Base-by-base conservation (phyloP, 164 flowering plant genomes). In the Pachysandra terminalis region DNA sequence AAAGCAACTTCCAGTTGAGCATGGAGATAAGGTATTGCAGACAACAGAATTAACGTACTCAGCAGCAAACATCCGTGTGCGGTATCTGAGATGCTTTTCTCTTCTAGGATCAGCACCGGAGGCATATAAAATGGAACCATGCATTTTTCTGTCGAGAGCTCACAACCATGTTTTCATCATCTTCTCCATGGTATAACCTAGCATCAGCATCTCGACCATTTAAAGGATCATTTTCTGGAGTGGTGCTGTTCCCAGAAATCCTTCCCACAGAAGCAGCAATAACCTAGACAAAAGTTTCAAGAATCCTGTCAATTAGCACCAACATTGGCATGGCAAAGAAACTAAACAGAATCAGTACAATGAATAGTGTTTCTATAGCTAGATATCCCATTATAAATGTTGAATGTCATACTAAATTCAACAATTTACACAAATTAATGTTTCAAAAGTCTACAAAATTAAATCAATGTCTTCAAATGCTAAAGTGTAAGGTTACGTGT, bases 11-110 rank as follows among this genome's bases (percentile, higher is more conserved):
- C 9, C 24, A 55, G 0, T 19, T 54, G 35, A 27, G 37, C 19
- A 26, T 45, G 5, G 45, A 56, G 2, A 53, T 21, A 12, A 16
- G 52, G 35, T 10, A 24, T 19, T 14, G 57, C 21, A 62, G 17
- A 23, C 21, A 27, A 45, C 9, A 41, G 35, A 19, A 19, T 52
- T 45, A 49, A 81, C 98, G 64, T 92, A 95, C 99, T 95, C 99
- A 52, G 98, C 97, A 71, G 99, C 98, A 78, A 95, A 95, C 73
- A 85, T 82, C 78, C 96, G 81, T n/a, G 99, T 95, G 25, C 93
- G 84, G 71, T 85, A 92, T 84, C 99, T 84, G 68, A 95, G 91
- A 78, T 86, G 91, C 79, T 73, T 87, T 57, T 87, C 90, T 59
- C 84, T 77, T 63, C 75, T 71, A 41, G 62, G 63, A 40, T 78